Base-by-base conservation (phyloP, 495 filamentous ascomycete genomes). In the Aspergillus leporis region DNA sequence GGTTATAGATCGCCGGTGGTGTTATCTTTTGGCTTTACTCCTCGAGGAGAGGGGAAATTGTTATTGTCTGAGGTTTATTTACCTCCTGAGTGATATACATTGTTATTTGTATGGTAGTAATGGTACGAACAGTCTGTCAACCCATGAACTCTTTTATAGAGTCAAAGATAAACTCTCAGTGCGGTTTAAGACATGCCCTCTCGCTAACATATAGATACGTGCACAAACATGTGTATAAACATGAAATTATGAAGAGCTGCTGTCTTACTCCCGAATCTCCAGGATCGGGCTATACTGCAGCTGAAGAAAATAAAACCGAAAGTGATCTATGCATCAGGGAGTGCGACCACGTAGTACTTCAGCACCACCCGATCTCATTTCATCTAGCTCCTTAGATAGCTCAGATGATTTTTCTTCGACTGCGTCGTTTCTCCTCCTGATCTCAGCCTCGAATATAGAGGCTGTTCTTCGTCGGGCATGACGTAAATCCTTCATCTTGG, bases 361-460 rank as follows among this genome's bases (percentile, higher is more conserved):
- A 18, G 69, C 67, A 28, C 77, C 76, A 23, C 77, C 77, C 5
- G 68, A 68, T 53, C 74, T 72, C 75, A 80, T 80, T 45, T 73
- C 75, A 2, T 70, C 62, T 34, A 80, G 61, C 55, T 81, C 76
- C 14, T 55, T 62, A 30, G 72, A 74, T 10, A 82, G 54, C 10
- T 77, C 75, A 12, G 52, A 53, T 36, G 64, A 67, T 50, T 80
- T 70, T 7, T 60, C 64, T 52, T 76, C 72, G 12, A 78, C 67
- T 7, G 65, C 21, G 9, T 78, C 69, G 60, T 87, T 70, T 22
- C 85, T 74, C 41, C 74, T 72, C 50, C 72, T 78, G 49, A 87
- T 72, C 72, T 95, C 87, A 0, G 79, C 78, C 71, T 95, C 90
- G 62, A 93, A 94, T 31, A 80, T 72, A 32, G 74, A 72, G 7